Base-by-base conservation (phyloP, 345 rosid genomes). In the Euphorbia pulcherrima region DNA sequence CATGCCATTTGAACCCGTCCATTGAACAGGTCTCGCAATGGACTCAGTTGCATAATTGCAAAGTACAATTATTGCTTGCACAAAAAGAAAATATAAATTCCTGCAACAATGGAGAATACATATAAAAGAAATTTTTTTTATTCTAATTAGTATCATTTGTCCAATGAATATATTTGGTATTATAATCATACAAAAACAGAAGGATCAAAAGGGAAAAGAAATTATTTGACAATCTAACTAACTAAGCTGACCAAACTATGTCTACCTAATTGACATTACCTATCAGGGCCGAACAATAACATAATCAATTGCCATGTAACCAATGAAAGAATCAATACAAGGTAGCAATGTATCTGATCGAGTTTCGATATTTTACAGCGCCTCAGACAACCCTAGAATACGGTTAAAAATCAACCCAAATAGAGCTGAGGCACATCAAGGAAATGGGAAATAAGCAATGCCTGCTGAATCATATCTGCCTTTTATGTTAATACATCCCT, bases 401-500 rank as follows among this genome's bases (percentile, higher is more conserved):
- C 8, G 41, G 23, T 65, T 53, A 65, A 71, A 61, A 56, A n/a
- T n/a, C n/a, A 58, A 68, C 71, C 16, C 21, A 18, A 67, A 7
- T 30, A 9, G 24, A 18, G 50, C 8, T 30, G n/a, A n/a, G n/a
- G n/a, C n/a, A n/a, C n/a, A n/a, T n/a, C n/a, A n/a, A n/a, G n/a
- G n/a, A n/a, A n/a, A n/a, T n/a, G n/a, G n/a, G n/a, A n/a, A n/a
- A n/a, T n/a, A n/a, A 56, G 50, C n/a, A n/a, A n/a, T n/a, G n/a
- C n/a, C n/a, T n/a, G n/a, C n/a, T n/a, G 24, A 28, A 28, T 17
- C 29, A 63, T n/a, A n/a, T 72, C 57, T 30, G 63, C 73, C 17
- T 54, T 40, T 39, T 39, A 69, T 58, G 64, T 84, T 76, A 95
- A 76, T 85, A 95, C 99, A 95, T 95, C 66, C 99, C 99, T 78